Percentiles rank a stretch among this genome's conserved stretches.
Conservation (phyloP, 257 asterid species). For the Solanum pennellii region DNA sequence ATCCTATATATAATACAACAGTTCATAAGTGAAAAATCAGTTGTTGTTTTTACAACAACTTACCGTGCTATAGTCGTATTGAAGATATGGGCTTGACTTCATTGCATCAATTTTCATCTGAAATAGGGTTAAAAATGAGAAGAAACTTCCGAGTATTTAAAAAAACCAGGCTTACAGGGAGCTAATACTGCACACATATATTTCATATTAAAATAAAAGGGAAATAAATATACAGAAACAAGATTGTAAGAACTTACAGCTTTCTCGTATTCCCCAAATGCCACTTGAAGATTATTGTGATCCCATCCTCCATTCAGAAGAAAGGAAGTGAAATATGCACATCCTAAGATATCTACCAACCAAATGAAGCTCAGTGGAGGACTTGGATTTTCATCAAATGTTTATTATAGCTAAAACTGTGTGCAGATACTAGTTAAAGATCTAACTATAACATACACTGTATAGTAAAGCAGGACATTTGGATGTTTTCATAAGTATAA, state of each 20-base stretch:
- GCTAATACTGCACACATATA: background rate
- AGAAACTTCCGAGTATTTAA: background rate
- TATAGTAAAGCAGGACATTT: no score
- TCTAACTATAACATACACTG: background rate
- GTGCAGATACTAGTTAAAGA: background rate
- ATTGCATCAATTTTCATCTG: constrained; percentile 77
- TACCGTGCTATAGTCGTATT: constrained; percentile 45
- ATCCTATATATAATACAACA: background rate
- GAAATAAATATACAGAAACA: no score
- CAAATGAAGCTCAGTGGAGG: background rate
- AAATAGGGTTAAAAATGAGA: background rate
- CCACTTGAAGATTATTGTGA: background rate
- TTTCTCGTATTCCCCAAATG: background rate
- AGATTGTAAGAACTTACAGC: background rate
- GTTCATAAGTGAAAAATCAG: background rate
- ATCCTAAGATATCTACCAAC: background rate
- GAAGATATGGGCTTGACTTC: constrained; percentile 61
- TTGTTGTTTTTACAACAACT: constrained; percentile 4
- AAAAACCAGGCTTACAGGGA: background rate
- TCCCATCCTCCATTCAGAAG: background rate
- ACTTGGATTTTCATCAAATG: background rate
- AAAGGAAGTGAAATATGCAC: background rate
- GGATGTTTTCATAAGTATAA: no score
- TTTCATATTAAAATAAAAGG: background rate
- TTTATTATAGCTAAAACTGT: background rate